Base-by-base conservation (phyloP, 1,284 basidiomycete genomes). In the Irpex rosettiformis region DNA sequence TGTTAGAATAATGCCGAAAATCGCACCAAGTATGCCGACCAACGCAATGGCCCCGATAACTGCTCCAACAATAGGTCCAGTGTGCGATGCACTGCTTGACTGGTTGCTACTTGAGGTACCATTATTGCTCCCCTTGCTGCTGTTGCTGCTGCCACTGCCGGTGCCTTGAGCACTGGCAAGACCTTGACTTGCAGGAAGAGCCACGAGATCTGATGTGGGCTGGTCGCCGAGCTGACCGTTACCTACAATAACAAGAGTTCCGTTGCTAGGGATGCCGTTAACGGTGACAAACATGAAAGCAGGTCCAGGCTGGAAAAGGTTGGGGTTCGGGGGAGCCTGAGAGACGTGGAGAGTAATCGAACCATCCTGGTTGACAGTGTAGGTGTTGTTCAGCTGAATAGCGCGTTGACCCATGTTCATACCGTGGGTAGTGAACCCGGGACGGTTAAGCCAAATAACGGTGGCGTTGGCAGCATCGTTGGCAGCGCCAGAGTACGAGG, bases 331-430 rank as follows among this genome's bases (percentile, higher is more conserved):
- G 2, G 89, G 90, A 21, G 84, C 77, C 70, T 93, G 93, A 0
- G 89, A 77, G 57, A 91, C 89, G 71, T 93, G 92, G 45, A 95
- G 79, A 8, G 78, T 79, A 65, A 87, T 79, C 5, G 88, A 78
- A 2, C 92, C 92, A 68, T 96, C 85, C 30, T 72, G 75, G 68
- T 90, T 84, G 62, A 93, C 91, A 1, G 88, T 91, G 75, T 86
- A 97, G 2, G 91, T 86, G 77, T 83, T 85, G 73, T 93, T 89
- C 58, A 94, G 77, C 69, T 90, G 85, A 59, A 92, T 66, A 62
- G 78, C 79, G n/a, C 91, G 82, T 71, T 93, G 91, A 22, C 91
- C 91, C 90, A 94, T 95, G 79, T 96, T 96, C 85, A 98, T 92
- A 25, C 88, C 94, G 73, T 98, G 96, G 0, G 94, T 98, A 0